Conservation (phyloP, 139 green algal species). For the Chlorella sp. region DNA sequence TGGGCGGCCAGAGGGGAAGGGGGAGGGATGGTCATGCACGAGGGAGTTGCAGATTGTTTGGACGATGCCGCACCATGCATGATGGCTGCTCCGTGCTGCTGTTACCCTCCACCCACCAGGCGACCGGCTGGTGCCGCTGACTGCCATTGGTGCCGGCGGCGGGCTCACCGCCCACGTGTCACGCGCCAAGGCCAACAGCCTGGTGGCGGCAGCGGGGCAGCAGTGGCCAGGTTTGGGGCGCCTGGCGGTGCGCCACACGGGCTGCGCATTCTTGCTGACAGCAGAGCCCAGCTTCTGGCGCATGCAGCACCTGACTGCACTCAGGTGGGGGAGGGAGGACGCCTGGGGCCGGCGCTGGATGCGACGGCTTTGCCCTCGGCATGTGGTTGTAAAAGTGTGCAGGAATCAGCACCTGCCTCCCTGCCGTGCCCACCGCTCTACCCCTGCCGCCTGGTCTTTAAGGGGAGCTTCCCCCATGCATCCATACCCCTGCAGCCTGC, state of each 20-base stretch:
- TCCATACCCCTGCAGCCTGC: slow-evolving; percentile 13
- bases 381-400: background rate
- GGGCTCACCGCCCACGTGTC: background rate
- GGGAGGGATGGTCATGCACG: background rate
- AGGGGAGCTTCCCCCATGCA: background rate
- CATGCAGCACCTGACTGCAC: background rate
- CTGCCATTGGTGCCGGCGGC: background rate
- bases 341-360: background rate
- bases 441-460: no score
- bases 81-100: background rate
- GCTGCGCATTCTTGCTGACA: slow-evolving; percentile 14
- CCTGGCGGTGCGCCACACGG: background rate
- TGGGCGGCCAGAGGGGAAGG: background rate
- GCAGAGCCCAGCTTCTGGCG: background rate
- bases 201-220: background rate
- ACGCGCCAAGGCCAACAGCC: background rate
- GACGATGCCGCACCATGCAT: background rate
- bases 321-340: background rate
- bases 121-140: background rate
- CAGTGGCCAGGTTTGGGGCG: background rate
- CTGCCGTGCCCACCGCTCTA: no score
- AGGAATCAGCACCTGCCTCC: background rate
- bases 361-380: no score
- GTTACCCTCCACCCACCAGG: background rate
- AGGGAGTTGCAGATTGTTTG: no score